Conservation (phyloP, 495 filamentous ascomycete genomes). For the Ascodesmis nigricans region DNA sequence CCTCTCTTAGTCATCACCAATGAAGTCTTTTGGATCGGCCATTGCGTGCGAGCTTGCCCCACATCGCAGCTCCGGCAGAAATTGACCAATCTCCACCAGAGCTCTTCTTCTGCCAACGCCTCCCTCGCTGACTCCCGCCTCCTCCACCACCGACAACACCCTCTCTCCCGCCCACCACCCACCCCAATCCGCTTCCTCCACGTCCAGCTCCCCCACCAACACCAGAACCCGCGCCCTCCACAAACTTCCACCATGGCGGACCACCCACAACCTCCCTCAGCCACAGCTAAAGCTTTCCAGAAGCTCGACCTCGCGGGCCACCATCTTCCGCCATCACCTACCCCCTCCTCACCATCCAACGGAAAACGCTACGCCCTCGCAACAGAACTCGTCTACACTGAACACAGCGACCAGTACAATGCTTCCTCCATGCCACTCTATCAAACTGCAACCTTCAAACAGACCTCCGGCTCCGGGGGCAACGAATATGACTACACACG, state of each 20-base stretch:
- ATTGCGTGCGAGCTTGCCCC: too few relatives aligned
- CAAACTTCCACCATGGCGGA: conserved; percentile 1
- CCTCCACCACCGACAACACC: too few relatives aligned
- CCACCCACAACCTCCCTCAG: conserved; percentile 5
- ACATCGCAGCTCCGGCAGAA: too few relatives aligned
- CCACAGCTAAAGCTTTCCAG: conserved; percentile 44
- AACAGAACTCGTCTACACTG: conserved; percentile 90
- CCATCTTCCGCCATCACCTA: conserved; percentile 78
- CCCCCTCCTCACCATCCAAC: conserved; percentile 70
- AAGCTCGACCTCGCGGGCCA: conserved; percentile 71
- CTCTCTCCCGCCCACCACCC: too few relatives aligned
- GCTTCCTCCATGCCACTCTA: conserved; percentile 91
- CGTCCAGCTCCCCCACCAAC: too few relatives aligned
- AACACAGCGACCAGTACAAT: conserved; percentile 87
- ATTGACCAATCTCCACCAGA: too few relatives aligned
- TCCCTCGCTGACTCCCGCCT: too few relatives aligned
- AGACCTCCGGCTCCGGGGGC: conserved; percentile 53
- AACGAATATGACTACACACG: conserved; percentile 94
- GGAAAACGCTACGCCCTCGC: conserved; percentile 77
- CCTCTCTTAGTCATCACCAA: too few relatives aligned
- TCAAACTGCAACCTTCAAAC: conserved; percentile 95
- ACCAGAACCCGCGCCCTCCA: too few relatives aligned
- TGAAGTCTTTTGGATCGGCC: too few relatives aligned
- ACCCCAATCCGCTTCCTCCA: too few relatives aligned
- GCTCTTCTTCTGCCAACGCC: too few relatives aligned